phyloP scores from a whole-genome alignment of 73 alveolate genomes.

The Uronychia binucleata region DNA sequence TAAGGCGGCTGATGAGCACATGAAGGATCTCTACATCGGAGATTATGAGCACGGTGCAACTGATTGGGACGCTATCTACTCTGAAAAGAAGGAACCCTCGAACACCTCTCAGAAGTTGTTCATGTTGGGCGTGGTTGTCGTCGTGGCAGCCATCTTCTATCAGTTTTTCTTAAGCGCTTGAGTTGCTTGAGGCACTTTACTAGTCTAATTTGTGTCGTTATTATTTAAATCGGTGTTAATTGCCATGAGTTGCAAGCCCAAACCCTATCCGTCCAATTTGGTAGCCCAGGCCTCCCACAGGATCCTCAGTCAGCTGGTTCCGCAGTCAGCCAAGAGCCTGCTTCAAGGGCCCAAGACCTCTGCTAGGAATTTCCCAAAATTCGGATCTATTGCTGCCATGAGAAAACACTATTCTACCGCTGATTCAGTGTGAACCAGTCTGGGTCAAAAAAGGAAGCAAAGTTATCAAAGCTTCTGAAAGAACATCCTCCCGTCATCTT shows the following conservation, averaged over 20 bases:
- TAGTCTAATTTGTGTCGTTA: neutral
- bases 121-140: neutral
- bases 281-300: neutral
- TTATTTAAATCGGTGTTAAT: neutral
- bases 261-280: neutral
- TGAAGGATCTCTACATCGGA: slow-evolving; percentile 53
- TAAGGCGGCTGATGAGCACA: slow-evolving; percentile 18
- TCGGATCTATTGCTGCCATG: neutral
- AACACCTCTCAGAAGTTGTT: neutral
- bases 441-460: neutral
- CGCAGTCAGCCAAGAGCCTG: neutral
- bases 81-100: neutral
- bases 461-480: neutral
- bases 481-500: no score
- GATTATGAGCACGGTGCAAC: slow-evolving; percentile 9
- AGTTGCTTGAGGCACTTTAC: neutral
- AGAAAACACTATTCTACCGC: neutral
- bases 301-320: neutral
- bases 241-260: neutral
- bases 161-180: neutral
- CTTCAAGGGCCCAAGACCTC: neutral
- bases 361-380: neutral
- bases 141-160: neutral
- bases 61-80: neutral
- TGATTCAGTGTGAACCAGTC: neutral